A percentile compares a stretch with the other conserved stretches of the same genome.
Evolutionary conservation across 2,329 filamentous ascomycete species (phyloP).

Genomic region (Fusarium napiforme): DNA sequence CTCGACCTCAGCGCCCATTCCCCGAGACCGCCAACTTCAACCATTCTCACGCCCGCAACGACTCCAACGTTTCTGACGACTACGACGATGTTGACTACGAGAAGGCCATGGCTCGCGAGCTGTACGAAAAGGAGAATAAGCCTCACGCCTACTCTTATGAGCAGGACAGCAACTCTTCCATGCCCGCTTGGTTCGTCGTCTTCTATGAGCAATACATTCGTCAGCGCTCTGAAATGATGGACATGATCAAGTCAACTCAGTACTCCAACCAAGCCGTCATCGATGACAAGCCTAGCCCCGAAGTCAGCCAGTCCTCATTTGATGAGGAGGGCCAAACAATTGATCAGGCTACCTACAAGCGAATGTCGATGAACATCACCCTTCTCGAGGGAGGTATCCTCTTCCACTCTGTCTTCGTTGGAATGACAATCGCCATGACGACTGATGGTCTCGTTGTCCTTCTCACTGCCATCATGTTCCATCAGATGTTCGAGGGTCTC

Average conservation of each 20-base stretch:
- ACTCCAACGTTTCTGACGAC: not conserved
- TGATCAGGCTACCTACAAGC: slow-evolving; percentile 63
- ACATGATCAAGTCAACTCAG: slow-evolving; percentile 57
- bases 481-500: slow-evolving; percentile 76
- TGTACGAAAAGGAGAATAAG: slow-evolving; percentile 51
- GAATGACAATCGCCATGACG: slow-evolving; percentile 77
- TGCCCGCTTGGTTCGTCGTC: slow-evolving; percentile 71
- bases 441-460: slow-evolving; percentile 74
- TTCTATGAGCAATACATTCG: slow-evolving; percentile 72
- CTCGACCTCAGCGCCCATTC: slow-evolving; percentile 11
- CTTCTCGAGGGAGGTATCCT: slow-evolving; percentile 81
- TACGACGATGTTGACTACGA: slow-evolving; percentile 48
- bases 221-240: slow-evolving; percentile 68
- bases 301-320: slow-evolving; percentile 48
- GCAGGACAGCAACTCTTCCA: slow-evolving; percentile 49
- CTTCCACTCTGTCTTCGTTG: slow-evolving; percentile 82
- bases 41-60: not conserved
- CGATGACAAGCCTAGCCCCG: slow-evolving; percentile 47
- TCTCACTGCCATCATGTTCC: slow-evolving; percentile 76
- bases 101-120: slow-evolving; percentile 54
- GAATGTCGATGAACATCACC: slow-evolving; percentile 77
- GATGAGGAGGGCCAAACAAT: slow-evolving; percentile 59
- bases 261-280: slow-evolving; percentile 32
- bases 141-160: slow-evolving; percentile 40
- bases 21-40: not conserved